A percentile compares a stretch with the other conserved stretches of the same genome.
Conservation (phyloP, 1,284 basidiomycete species). For the Gomphus bonarii region DNA sequence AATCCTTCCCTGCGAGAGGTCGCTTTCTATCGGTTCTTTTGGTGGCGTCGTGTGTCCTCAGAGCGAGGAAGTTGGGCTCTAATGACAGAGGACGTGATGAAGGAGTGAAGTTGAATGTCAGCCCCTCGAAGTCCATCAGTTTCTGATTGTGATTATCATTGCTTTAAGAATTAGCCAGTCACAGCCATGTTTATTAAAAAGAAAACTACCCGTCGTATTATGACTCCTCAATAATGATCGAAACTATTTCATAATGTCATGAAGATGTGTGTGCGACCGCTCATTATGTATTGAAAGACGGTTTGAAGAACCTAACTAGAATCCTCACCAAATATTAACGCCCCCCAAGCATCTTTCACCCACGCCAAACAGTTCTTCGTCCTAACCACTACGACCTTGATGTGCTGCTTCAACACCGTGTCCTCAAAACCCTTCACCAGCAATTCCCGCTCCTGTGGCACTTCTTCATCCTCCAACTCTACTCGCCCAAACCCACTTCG, state of each 20-base stretch:
- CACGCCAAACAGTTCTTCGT: conserved; percentile 28
- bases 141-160: background rate
- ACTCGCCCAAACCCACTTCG: conserved; percentile 29
- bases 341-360: conserved; percentile 31
- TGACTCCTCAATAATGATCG: too few relatives aligned
- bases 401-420: conserved; percentile 25
- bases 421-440: conserved; percentile 40
- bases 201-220: too few relatives aligned
- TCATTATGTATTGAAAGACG: background rate
- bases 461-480: conserved; percentile 15
- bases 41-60: conserved; percentile 5
- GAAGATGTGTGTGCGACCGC: background rate
- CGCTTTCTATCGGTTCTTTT: background rate
- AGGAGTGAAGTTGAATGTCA: background rate
- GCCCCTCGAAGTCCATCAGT: background rate
- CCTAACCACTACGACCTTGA: conserved; percentile 23
- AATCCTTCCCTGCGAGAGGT: conserved; percentile 4
- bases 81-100: background rate
- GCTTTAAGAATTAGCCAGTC: background rate
- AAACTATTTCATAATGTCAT: background rate
- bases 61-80: conserved; percentile 8
- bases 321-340: conserved; percentile 16
- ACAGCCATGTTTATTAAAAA: too few relatives aligned
- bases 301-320: background rate
- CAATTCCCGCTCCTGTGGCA: conserved; percentile 13